These are phyloP conservation scores for Lepiota brunneoincarnata DNA, from an alignment of 768 basidiomycete species.

Conservation along the genomic window DNA sequence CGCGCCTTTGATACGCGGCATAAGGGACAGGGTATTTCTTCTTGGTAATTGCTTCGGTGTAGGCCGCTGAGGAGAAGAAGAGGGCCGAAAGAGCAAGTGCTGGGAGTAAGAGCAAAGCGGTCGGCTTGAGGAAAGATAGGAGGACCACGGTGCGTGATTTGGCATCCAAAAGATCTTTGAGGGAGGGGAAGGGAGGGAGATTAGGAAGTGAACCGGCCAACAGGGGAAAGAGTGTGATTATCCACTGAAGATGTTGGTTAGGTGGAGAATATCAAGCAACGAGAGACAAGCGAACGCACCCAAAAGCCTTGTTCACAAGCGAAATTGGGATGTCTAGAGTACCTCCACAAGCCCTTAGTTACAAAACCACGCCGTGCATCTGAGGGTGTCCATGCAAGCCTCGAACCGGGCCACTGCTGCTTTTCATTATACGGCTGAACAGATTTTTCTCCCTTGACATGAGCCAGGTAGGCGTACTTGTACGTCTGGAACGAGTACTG, in stretches of 20 bases:
- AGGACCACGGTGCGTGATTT: slow-evolving; percentile 26
- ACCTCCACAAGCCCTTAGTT: slow-evolving; percentile 83
- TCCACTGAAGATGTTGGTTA: slow-evolving; percentile 40
- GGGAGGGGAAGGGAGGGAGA: slow-evolving; percentile 17
- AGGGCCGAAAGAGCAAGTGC: slow-evolving; percentile 62
- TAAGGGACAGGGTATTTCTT: slow-evolving; percentile 76
- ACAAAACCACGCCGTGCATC: slow-evolving; percentile 81
- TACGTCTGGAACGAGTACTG: slow-evolving; percentile 83
- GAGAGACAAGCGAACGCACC: slow-evolving; percentile 39
- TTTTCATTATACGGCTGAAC: slow-evolving; percentile 37
- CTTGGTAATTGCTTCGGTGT: slow-evolving; percentile 77
- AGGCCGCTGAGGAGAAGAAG: slow-evolving; percentile 74
- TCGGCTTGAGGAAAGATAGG: slow-evolving; percentile 18
- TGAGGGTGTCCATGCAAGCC: slow-evolving; percentile 61
- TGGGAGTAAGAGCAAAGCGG: slow-evolving; percentile 37
- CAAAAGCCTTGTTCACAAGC: slow-evolving; percentile 87
- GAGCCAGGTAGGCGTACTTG: slow-evolving; percentile 52
- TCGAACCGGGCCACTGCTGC: slow-evolving; percentile 63
- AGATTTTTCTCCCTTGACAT: slow-evolving; percentile 28
- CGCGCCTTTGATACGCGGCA: slow-evolving; percentile 68
- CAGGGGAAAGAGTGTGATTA: slow-evolving; percentile 67
- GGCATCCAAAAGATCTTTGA: slow-evolving; percentile 16
- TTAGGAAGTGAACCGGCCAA: slow-evolving; percentile 37
- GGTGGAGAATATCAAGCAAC: neutral
- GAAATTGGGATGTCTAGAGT: slow-evolving; percentile 91